Percentiles rank a stretch among this genome's conserved stretches.
phyloP scores from a whole-genome alignment of 768 basidiomycete species.

The Goffeauzyma gilvescens region DNA sequence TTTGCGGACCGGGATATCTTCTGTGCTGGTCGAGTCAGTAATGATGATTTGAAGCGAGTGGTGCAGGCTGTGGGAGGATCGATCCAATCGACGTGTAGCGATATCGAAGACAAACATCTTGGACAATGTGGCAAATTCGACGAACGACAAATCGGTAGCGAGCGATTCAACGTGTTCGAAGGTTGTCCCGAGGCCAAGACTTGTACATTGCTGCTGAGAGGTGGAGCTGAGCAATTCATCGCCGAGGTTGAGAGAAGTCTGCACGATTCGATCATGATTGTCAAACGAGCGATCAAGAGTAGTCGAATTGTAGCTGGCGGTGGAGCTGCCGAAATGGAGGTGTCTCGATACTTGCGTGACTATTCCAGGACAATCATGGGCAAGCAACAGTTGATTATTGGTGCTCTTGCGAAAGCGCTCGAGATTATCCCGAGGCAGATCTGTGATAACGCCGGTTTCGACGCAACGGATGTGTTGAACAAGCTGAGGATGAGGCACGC shows the following conservation, averaged over 20 bases:
- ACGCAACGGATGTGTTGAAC: constrained; percentile 92
- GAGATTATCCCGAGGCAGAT: constrained; percentile 97
- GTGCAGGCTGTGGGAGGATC: constrained; percentile 90
- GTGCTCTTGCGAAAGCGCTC: constrained; percentile 89
- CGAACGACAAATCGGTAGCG: constrained; percentile 88
- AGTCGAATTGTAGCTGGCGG: constrained; percentile 94
- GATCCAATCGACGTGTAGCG: constrained; percentile 84
- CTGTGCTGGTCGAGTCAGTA: constrained; percentile 86
- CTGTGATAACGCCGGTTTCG: constrained; percentile 92
- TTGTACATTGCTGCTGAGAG: constrained; percentile 79
- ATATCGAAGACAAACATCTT: constrained; percentile 72
- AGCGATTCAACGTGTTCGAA: constrained; percentile 88
- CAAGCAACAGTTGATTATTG: constrained; percentile 80
- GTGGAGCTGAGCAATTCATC: constrained; percentile 97
- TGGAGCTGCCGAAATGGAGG: constrained; percentile 96
- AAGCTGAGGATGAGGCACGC: constrained; percentile 94
- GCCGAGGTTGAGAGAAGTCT: constrained; percentile 93
- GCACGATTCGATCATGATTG: constrained; percentile 99
- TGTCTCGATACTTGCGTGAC: constrained; percentile 82
- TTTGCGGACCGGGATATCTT: constrained; percentile 98
- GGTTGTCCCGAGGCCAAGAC: constrained; percentile 85
- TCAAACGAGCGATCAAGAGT: constrained; percentile 86
- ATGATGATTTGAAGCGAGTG: constrained; percentile 75
- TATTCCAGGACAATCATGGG: constrained; percentile 83
- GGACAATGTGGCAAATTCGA: constrained; percentile 85